A percentile compares a stretch with the other conserved stretches of the same genome.
These are phyloP conservation scores for Hirschfeldia incana DNA, from an alignment of 345 rosid genomes.

Conservation along the genomic window DNA sequence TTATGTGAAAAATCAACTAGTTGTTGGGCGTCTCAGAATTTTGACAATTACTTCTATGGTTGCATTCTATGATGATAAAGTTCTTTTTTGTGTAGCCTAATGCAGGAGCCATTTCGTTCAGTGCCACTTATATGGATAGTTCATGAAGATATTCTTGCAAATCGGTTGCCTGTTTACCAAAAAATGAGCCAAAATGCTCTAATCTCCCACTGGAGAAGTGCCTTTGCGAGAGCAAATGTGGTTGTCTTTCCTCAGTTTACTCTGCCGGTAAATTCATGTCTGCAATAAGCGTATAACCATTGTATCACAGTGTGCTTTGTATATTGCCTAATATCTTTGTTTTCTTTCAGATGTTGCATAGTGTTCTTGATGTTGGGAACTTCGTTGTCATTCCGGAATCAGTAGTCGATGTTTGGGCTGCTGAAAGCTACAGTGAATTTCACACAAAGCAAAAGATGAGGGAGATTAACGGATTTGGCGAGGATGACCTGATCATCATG, in stretches of 20 bases:
- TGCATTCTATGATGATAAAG: slow-evolving; percentile 52
- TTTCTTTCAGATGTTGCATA: slow-evolving; percentile 81
- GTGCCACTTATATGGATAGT: slow-evolving; percentile 91
- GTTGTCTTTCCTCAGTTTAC: slow-evolving; percentile 80
- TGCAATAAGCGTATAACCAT: slow-evolving; percentile 23
- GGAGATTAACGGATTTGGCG: slow-evolving; percentile 54
- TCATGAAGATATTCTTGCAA: slow-evolving; percentile 86
- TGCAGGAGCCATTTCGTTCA: slow-evolving; percentile 94
- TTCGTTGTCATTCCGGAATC: slow-evolving; percentile 95
- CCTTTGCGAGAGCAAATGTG: slow-evolving; percentile 73
- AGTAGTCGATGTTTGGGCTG: slow-evolving; percentile 88
- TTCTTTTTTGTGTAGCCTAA: slow-evolving; percentile 87
- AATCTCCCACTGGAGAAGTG: slow-evolving; percentile 69
- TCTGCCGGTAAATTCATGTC: slow-evolving; percentile 63
- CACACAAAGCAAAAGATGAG: slow-evolving; percentile 64
- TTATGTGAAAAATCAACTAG: slow-evolving; percentile 12
- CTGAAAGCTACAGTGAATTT: slow-evolving; percentile 63
- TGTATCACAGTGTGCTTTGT: slow-evolving; percentile 28
- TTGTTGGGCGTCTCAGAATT: slow-evolving; percentile 21
- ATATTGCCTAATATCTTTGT: slow-evolving; percentile 37
- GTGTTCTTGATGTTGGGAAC: slow-evolving; percentile 91
- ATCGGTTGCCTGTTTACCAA: slow-evolving; percentile 65
- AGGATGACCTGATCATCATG: slow-evolving; percentile 70
- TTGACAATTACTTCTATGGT: slow-evolving; percentile 17
- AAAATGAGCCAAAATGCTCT: slow-evolving; percentile 63